Evolutionary conservation across 2,329 filamentous ascomycete species (phyloP), one percentile per base, ranked within the genome.

Genomic region (Trichophaea hybrida): DNA sequence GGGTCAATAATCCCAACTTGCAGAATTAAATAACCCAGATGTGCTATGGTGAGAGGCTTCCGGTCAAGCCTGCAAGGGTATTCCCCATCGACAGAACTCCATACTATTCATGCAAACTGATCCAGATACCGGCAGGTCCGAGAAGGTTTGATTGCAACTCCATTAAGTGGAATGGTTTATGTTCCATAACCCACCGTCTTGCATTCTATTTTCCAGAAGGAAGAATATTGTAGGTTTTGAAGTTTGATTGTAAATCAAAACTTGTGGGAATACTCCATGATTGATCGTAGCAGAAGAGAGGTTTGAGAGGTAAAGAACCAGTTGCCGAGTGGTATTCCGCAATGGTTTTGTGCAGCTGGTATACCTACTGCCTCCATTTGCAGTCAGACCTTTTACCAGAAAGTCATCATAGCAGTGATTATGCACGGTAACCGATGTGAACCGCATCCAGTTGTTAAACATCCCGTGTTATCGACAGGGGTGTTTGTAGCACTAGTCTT

Each of bases 371-470:
- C 12, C 50, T 50, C 48, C 58, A 48, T 33, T 51, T 38, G 59
- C 61, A 63, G 61, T 65, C 63, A 57, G 63, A 65, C 63, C 63
- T 65, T 65, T 65, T 65, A 65, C 63, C 63, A 64, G 61, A 54
- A 57, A 59, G 61, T 65, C 62, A 64, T 64, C 62, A 64, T 64
- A 50, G 31, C 48, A 50, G 48, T 12, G 4, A 10, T 43, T 43
- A 15, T 43, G n/a, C 38, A 15, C 38, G 10, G 38, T 43, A 24
- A 24, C 24, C 24, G 24, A 24, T 24, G 24, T 24, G 24, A 24
- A 24, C 24, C 24, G 24, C 24, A 24, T 24, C 24, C 24, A 24
- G 24, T 24, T 24, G 24, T 24, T 24, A 24, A 24, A 24, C 24
- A 24, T 24, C 24, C 24, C 24, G 24, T 24, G 24, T 24, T 24